Evolutionary conservation across 345 rosid species (phyloP).

Genomic region (Eucalyptus brandiana): DNA sequence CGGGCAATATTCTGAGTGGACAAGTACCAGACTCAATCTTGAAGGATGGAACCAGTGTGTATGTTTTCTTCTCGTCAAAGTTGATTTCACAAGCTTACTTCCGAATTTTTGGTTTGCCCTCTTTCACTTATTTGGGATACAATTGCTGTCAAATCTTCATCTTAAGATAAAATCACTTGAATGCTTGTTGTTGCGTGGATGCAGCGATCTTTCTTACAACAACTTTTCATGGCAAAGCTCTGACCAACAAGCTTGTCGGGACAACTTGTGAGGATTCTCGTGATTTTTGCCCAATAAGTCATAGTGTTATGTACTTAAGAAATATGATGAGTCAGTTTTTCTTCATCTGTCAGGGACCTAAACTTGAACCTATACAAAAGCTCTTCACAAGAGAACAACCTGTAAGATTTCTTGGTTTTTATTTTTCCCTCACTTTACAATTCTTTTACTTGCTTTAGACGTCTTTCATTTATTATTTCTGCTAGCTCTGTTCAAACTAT

Average conservation of each 20-base stretch:
- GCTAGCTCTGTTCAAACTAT: not conserved
- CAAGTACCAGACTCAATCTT: conserved; percentile 38
- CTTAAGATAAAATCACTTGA: not conserved
- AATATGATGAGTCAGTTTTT: not conserved
- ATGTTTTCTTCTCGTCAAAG: conserved; percentile 2
- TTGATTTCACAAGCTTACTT: not conserved
- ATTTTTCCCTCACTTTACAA: not conserved
- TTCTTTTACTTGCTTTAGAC: not conserved
- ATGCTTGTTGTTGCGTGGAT: not conserved
- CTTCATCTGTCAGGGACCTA: conserved; percentile 6
- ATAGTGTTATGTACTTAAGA: not conserved
- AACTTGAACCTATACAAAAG: conserved; percentile 35
- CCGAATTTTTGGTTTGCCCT: not conserved
- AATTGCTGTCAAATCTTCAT: not conserved
- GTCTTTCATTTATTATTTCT: not conserved
- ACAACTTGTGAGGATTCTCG: conserved; percentile 15
- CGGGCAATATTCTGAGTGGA: conserved; percentile 38
- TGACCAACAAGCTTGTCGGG: conserved; percentile 34
- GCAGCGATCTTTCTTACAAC: conserved; percentile 78
- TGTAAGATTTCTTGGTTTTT: conserved; percentile 6
- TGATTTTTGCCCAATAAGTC: not conserved
- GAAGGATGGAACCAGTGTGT: conserved; percentile 37
- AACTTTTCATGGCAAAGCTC: conserved; percentile 43
- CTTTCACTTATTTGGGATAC: not conserved
- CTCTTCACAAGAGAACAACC: conserved; percentile 6